Percentiles rank a stretch among this genome's conserved stretches.
These are phyloP conservation scores for Diaporthe sp. DNA, from an alignment of 2,329 filamentous ascomycete genomes.

Conservation along the genomic window DNA sequence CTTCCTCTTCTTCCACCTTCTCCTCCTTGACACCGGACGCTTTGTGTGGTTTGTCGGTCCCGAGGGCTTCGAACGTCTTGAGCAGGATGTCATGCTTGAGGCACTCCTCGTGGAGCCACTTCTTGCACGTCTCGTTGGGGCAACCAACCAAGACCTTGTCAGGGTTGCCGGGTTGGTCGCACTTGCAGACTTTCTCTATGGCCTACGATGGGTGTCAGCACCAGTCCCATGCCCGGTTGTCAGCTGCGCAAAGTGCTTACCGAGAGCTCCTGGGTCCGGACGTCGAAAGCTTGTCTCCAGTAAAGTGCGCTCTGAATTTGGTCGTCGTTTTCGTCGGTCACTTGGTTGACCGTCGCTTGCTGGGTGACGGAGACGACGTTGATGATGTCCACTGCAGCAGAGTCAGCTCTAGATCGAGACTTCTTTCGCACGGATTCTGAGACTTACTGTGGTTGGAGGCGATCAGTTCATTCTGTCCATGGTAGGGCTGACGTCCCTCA, in stretches of 20 bases:
- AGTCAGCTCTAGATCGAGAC: conserved; percentile 8
- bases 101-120: conserved; percentile 76
- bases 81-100: conserved; percentile 69
- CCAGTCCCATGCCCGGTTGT: too few species aligned
- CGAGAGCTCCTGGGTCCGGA: conserved; percentile 69
- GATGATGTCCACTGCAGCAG: conserved; percentile 76
- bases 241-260: conserved; percentile 55
- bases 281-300: conserved; percentile 75
- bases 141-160: conserved; percentile 73
- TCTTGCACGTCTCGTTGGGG: conserved; percentile 65
- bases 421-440: conserved; percentile 45
- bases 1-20: conserved; percentile 55
- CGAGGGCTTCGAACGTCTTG: conserved; percentile 64
- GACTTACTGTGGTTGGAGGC: conserved; percentile 77
- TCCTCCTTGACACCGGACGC: conserved; percentile 54
- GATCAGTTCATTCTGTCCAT: conserved; percentile 77
- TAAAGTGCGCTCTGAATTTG: conserved; percentile 72
- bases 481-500: conserved; percentile 74
- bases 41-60: conserved; percentile 64
- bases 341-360: conserved; percentile 73
- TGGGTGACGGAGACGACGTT: conserved; percentile 79
- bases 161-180: conserved; percentile 72
- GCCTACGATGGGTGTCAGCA: conserved; percentile 53
- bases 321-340: conserved; percentile 78
- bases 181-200: conserved; percentile 71